Percentiles rank a stretch among this genome's conserved stretches.
Evolutionary conservation across 75 land plant genomes (phyloP).

Genomic region (Pinus albicaulis): DNA sequence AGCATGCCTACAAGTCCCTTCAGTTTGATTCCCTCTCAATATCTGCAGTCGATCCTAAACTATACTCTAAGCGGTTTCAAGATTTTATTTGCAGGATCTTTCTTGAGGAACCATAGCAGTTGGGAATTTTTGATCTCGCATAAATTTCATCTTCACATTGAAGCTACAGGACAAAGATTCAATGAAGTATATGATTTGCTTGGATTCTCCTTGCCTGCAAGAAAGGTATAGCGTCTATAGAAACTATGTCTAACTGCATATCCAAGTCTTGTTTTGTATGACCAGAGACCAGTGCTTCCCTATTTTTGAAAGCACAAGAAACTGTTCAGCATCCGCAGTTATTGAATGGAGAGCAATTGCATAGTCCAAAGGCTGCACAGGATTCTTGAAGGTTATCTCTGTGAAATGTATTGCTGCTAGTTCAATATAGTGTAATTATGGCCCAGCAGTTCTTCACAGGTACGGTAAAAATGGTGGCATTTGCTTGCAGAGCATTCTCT

Average conservation of each 20-base stretch:
- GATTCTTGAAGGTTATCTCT: not conserved
- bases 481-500: not conserved
- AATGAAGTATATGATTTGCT: not conserved
- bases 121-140: not conserved
- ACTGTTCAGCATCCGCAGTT: not conserved
- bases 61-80: constrained; percentile 67
- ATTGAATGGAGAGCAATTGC: not conserved
- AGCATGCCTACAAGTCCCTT: constrained; percentile 88
- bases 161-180: not conserved
- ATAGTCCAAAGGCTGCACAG: constrained; percentile 1
- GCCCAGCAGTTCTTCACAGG: not conserved
- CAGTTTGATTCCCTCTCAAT: constrained; percentile 75
- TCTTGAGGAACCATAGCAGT: constrained; percentile 23
- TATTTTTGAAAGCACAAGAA: not conserved
- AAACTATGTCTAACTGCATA: not conserved
- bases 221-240: not conserved
- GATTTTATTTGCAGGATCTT: constrained; percentile 61
- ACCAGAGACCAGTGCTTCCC: not conserved
- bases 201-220: not conserved
- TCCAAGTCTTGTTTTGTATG: not conserved
- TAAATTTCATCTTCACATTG: not conserved
- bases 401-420: not conserved
- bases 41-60: constrained; percentile 82
- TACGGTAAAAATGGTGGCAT: constrained; percentile 1
- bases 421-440: not conserved